Base-by-base conservation (phyloP, 2,329 filamentous ascomycete genomes). In the Niveomyces coronatus region DNA sequence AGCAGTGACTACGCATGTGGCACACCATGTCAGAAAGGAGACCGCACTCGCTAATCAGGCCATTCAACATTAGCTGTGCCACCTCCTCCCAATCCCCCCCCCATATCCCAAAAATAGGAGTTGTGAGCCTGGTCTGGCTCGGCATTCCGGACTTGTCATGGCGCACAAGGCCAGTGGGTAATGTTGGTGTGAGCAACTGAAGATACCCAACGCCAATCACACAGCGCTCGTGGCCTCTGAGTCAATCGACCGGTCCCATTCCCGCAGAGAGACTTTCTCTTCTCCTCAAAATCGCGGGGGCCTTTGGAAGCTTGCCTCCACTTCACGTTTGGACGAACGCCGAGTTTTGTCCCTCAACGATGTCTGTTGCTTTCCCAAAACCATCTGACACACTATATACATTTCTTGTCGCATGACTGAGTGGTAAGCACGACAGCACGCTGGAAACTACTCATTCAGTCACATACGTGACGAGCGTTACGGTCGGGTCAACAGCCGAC, bases 361-460 rank as follows among this genome's bases (percentile, higher is more conserved):
- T 40, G 24, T 31, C 26, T 13, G 6, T 19, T 31, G 26, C 19
- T n/a, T n/a, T n/a, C n/a, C n/a, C n/a, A n/a, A 22, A 30, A 20
- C 31, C 37, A 40, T 35, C 37, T 40, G 37, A 40, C 37, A 35
- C 36, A 18, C 26, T n/a, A n/a, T n/a, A n/a, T n/a, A n/a, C n/a
- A n/a, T n/a, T 15, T 17, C 16, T 31, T 19, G 26, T 30, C 31
- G 26, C 9, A 10, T 31, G 37, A 31, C 37, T 40, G 37, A 40
- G 31, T 40, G 26, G 18, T 39, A 26, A 34, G 13, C 31, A 34
- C 31, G 15, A 30, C 31, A 24, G 10, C 24, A 29, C 19, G 23
- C 27, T 13, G 9, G 17, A 17, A 29, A 31, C n/a, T n/a, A n/a
- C n/a, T 37, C 28, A 39, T 28, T 39, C 16, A 9, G 18, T 26